phyloP scores from a whole-genome alignment of 176 grass and related monocot species.

The Thinopyrum elongatum region DNA sequence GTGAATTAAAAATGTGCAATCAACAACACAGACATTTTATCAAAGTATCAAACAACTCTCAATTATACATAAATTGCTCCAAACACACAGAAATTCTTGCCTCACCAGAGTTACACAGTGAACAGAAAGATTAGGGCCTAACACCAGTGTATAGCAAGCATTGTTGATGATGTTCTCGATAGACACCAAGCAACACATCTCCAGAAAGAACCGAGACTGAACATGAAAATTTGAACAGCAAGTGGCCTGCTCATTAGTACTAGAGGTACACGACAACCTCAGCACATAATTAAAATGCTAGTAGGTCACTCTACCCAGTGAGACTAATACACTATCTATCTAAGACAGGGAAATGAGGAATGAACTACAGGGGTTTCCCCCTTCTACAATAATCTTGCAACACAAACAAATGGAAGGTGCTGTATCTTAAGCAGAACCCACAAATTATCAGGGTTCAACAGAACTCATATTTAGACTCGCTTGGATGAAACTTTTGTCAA shows the following conservation, averaged over 20 bases:
- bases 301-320: background rate
- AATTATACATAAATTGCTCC: background rate
- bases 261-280: background rate
- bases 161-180: background rate
- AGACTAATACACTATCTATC: background rate
- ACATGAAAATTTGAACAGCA: background rate
- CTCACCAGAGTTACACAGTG: background rate
- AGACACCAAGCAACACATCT: background rate
- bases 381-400: background rate
- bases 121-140: background rate
- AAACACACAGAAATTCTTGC: background rate
- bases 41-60: background rate
- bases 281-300: background rate
- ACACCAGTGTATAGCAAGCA: background rate
- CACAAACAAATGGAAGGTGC: background rate
- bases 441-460: background rate
- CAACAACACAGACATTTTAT: background rate
- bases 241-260: background rate
- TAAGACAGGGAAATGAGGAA: background rate
- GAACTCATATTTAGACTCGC: background rate
- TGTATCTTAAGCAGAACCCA: too few species aligned
- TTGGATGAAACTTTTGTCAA: background rate
- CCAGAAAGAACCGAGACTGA: background rate
- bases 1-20: background rate
- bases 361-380: background rate